Conservation (phyloP, 2,329 filamentous ascomycete species). For the Scedosporium minutisporum region DNA sequence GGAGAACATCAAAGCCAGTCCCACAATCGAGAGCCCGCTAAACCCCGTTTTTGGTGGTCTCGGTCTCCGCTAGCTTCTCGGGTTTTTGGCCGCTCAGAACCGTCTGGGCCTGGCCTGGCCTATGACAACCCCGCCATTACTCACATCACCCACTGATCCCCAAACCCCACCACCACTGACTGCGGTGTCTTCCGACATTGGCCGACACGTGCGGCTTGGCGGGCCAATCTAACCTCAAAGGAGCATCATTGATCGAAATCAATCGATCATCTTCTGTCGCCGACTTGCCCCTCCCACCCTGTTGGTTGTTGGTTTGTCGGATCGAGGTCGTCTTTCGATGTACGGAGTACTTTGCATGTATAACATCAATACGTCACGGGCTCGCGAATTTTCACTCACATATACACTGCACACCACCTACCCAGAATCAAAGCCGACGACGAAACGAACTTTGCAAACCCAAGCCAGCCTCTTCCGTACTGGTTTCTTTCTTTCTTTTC, state of each 20-base stretch:
- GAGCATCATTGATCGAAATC: background rate
- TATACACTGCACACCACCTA: background rate
- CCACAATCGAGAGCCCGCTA: background rate
- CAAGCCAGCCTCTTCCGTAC: background rate
- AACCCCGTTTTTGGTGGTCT: background rate
- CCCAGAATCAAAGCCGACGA: background rate
- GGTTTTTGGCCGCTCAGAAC: too few species aligned
- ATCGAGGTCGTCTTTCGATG: background rate
- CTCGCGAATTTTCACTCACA: constrained; percentile 1
- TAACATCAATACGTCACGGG: background rate
- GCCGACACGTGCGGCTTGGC: constrained; percentile 7
- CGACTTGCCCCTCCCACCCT: background rate
- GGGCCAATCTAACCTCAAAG: background rate
- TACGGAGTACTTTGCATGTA: background rate
- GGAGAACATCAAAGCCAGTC: too few species aligned
- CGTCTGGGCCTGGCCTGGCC: constrained; percentile 10
- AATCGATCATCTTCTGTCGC: background rate
- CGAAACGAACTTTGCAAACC: background rate
- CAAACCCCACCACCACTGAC: background rate
- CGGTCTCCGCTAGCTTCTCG: background rate
- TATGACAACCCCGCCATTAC: constrained; percentile 27
- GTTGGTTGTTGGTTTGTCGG: background rate
- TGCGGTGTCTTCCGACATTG: constrained; percentile 8
- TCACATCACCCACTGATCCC: constrained; percentile 8
- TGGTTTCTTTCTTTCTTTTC: too few species aligned